Conservation (phyloP, 2,329 filamentous ascomycete species). For the Kalaharituber pfeilii region DNA sequence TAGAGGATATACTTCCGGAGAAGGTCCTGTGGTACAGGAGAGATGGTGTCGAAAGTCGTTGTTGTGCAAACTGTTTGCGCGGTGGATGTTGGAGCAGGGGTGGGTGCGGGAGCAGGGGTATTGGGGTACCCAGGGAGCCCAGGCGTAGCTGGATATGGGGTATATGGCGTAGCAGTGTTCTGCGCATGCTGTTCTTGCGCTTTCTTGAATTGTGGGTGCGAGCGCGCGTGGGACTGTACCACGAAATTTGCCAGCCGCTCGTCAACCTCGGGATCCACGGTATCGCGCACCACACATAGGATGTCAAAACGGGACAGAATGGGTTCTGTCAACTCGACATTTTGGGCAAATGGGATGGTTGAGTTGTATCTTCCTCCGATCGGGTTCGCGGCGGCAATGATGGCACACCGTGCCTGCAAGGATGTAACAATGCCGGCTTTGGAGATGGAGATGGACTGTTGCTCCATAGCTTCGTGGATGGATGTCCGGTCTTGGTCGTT, state of each 20-base stretch:
- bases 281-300: slow-evolving; percentile 86
- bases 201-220: slow-evolving; percentile 42
- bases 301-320: slow-evolving; percentile 98
- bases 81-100: slow-evolving; percentile 18
- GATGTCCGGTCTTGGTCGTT: slow-evolving; percentile 96
- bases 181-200: slow-evolving; percentile 21
- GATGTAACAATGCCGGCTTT: slow-evolving; percentile 98
- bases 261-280: slow-evolving; percentile 79
- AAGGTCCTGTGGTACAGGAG: slow-evolving; percentile 62
- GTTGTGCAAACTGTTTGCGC: not conserved
- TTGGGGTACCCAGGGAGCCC: not conserved
- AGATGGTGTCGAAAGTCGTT: slow-evolving; percentile 1
- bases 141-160: slow-evolving; percentile 4
- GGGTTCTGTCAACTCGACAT: slow-evolving; percentile 91
- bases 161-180: slow-evolving; percentile 28
- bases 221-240: slow-evolving; percentile 79
- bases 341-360: slow-evolving; percentile 86
- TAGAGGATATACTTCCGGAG: slow-evolving; percentile 95
- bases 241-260: slow-evolving; percentile 89
- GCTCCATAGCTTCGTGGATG: slow-evolving; percentile 99
- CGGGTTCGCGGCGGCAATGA: slow-evolving; percentile 91
- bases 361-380: slow-evolving; percentile 94
- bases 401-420: slow-evolving; percentile 83
- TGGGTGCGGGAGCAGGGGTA: slow-evolving; percentile 31
- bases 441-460: slow-evolving; percentile 97